These are phyloP conservation scores for Stramenopiles sp. DNA, from an alignment of 352 stramenopile species.

Conservation along the genomic window DNA sequence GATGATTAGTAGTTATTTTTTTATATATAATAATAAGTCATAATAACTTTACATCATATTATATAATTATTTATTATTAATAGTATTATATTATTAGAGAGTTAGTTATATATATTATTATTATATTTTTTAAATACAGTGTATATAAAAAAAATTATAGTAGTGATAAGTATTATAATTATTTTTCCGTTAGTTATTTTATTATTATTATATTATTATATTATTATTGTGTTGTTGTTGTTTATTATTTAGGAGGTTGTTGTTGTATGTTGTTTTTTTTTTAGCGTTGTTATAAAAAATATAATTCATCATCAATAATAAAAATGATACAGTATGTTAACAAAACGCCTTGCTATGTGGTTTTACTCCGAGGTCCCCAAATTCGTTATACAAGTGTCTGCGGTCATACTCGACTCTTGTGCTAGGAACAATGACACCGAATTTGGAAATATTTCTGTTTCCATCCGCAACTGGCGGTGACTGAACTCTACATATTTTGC, in stretches of 20 bases:
- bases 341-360: not conserved
- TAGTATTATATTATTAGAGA: too few relatives aligned
- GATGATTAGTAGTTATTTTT: too few relatives aligned
- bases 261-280: not conserved
- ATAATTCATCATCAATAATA: too few relatives aligned
- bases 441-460: conserved; percentile 5
- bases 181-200: not conserved
- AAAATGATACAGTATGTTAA: not conserved
- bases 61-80: too few relatives aligned
- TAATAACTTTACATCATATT: too few relatives aligned
- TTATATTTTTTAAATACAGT: too few relatives aligned
- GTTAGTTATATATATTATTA: too few relatives aligned
- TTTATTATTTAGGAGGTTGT: not conserved
- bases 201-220: not conserved
- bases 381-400: not conserved
- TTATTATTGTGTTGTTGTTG: not conserved
- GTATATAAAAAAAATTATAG: too few relatives aligned
- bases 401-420: conserved; percentile 4
- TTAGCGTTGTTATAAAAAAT: not conserved
- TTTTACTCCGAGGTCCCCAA: not conserved
- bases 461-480: not conserved
- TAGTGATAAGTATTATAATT: too few relatives aligned
- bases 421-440: conserved; percentile 2
- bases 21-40: too few relatives aligned
- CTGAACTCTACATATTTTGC: not conserved